Base-by-base conservation (phyloP, 108 stramenopile genomes). In the Fistulifera pelliculosa region DNA sequence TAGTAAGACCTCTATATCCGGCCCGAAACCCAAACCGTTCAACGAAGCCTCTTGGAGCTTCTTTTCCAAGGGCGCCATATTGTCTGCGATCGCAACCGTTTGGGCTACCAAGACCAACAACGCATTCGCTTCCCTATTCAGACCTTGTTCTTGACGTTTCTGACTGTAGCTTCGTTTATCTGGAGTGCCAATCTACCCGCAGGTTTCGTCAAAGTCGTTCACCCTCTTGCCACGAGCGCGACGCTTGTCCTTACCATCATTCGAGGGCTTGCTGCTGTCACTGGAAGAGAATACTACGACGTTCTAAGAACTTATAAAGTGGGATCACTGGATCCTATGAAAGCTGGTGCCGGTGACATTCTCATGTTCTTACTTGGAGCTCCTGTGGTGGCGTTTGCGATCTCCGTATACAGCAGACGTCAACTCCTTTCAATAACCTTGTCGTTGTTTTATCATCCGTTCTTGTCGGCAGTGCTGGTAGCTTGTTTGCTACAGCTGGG, bases 321-420 rank as follows among this genome's bases (percentile, higher is more conserved):
- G n/a, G 85, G 85, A n/a, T 69, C 74, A 17, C 69, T 85, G 23
- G 41, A 69, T 38, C 58, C 71, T 18, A 54, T 69, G 19, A 52
- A 60, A n/a, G 60, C 75, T 5, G 83, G 84, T 16, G 81, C 90
- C 1, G 90, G 83, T 27, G 90, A 87, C 70, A 18, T 82, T 12
- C 58, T 87, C 23, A 48, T 88, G 40, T 83, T 74, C 58, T 58
- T 83, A 11, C 55, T 92, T 16, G 90, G 90, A 25, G 86, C 90
- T 24, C 76, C 81, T 0, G 90, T 87, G 8, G 80, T 92, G 8
- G 68, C 81, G 3, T 74, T 92, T 39, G 77, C 80, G 15, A 68
- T 79, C 38, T 60, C 74, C 54, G 85, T 92, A 73, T 92, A 79
- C 58, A 70, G 69, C 27, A 59, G 77, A 12, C 71, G 77, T 28